Evolutionary conservation across 768 basidiomycete species (phyloP).

Genomic region (Naganishia vaughanmartiniae): DNA sequence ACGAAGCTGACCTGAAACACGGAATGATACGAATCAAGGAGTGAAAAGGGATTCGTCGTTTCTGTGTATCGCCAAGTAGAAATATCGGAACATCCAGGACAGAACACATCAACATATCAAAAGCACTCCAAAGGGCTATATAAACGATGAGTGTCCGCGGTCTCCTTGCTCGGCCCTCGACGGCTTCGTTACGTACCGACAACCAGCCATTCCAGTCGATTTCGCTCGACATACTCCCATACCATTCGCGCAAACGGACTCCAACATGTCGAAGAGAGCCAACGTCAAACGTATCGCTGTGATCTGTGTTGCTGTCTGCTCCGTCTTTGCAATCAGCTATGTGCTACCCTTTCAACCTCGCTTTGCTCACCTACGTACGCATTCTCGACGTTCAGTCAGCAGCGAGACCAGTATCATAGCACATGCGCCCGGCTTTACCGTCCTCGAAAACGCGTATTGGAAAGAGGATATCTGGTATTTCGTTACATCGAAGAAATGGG

Average conservation of each 20-base stretch:
- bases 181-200: background rate
- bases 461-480: conserved; percentile 36
- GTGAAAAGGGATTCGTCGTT: no score
- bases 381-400: background rate
- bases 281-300: background rate
- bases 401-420: conserved; percentile 26
- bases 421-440: conserved; percentile 38
- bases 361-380: background rate
- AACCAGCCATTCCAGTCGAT: background rate
- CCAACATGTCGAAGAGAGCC: background rate
- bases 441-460: conserved; percentile 41
- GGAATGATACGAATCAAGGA: no score
- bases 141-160: background rate
- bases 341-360: background rate
- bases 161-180: background rate
- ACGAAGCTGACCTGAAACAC: no score
- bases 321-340: background rate
- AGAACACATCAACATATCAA: no score
- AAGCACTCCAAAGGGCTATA: no score
- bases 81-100: no score
- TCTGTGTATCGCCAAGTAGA: no score
- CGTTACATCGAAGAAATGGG: conserved; percentile 38
- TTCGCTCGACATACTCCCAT: background rate
- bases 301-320: background rate
- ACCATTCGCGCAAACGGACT: background rate